These are phyloP conservation scores for Hanseniaspora pseudoguilliermondii DNA, from an alignment of 805 yeast genomes.

Conservation along the genomic window DNA sequence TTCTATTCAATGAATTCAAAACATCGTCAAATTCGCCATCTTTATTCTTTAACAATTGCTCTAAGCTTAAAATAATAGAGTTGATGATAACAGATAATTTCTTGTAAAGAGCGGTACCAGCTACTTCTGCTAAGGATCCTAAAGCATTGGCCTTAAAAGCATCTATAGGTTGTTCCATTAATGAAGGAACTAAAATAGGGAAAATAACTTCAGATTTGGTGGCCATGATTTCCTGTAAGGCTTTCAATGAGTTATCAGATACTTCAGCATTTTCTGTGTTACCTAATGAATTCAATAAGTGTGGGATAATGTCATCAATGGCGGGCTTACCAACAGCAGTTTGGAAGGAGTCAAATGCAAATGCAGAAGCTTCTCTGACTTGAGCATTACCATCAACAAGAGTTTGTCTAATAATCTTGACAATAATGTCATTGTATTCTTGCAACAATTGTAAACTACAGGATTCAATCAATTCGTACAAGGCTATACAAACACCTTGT, in stretches of 20 bases:
- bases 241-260: constrained; percentile 68
- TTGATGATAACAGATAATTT: constrained; percentile 63
- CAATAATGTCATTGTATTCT: constrained; percentile 55
- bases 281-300: constrained; percentile 58
- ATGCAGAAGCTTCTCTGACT: constrained; percentile 86
- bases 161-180: constrained; percentile 70
- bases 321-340: constrained; percentile 70
- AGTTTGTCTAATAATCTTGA: constrained; percentile 63
- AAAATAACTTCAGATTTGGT: constrained; percentile 80
- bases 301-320: constrained; percentile 79
- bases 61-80: constrained; percentile 52
- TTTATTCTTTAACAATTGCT: constrained; percentile 25
- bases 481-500: constrained; percentile 93
- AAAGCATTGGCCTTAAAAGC: constrained; percentile 76
- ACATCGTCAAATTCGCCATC: constrained; percentile 30
- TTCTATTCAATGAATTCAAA: constrained; percentile 49
- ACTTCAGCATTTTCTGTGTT: constrained; percentile 29
- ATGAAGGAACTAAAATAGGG: constrained; percentile 82
- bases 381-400: constrained; percentile 57
- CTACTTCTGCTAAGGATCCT: constrained; percentile 77
- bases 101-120: constrained; percentile 67
- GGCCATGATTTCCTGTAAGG: constrained; percentile 83
- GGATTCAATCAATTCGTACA: constrained; percentile 71
- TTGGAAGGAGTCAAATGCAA: constrained; percentile 79
- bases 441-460: constrained; percentile 47